Evolutionary conservation across 495 filamentous ascomycete species (phyloP), one percentile per base, ranked within the genome.

Genomic region (Evansstolkia leycettana): DNA sequence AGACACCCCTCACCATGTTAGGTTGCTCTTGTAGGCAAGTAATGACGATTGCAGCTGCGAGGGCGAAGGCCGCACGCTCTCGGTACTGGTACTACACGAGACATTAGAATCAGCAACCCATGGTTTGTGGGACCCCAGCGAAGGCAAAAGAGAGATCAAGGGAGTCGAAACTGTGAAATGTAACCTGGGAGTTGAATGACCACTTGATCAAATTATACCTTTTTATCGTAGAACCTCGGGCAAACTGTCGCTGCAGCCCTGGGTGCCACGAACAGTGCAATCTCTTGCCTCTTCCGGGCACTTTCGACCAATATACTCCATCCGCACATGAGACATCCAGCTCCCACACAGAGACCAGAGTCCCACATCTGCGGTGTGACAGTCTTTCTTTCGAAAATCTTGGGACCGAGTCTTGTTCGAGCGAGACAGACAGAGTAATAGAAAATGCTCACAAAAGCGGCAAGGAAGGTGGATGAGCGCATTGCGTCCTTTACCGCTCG

Each of bases 371-470:
- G 44, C 9, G 72, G 70, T 24, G 65, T 73, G 20, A 78, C 47
- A 0, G 55, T 58, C 27, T 73, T 64, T 1, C 48, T 58, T 12
- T 68, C 62, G 17, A 89, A 60, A 16, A 92, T 20, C 32, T 60
- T 62, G 2, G 88, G 88, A 0, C 88, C 87, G 7, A 94, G 34
- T n/a, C 82, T 65, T 2, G 82, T 88, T 20, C 88, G 72, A 2
- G 80, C 68, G 0, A 94, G 72, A 50, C 88, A 95, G 5, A 95
- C 81, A 17, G 76, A 75, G 54, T 94, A 94, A 59, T 89, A 95
- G 43, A 90, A 92, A 2, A 89, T 62, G 7, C 72, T 61, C 39
- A 94, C 79, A 53, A 92, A 94, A 0, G 79, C 65, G 1, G 77
- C 85, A 2, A 95, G 68, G 56, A 95, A 94, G 2, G 79, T 68